phyloP scores from a whole-genome alignment of 2,329 filamentous ascomycete genomes.

The Stagonosporopsis tanaceti region DNA sequence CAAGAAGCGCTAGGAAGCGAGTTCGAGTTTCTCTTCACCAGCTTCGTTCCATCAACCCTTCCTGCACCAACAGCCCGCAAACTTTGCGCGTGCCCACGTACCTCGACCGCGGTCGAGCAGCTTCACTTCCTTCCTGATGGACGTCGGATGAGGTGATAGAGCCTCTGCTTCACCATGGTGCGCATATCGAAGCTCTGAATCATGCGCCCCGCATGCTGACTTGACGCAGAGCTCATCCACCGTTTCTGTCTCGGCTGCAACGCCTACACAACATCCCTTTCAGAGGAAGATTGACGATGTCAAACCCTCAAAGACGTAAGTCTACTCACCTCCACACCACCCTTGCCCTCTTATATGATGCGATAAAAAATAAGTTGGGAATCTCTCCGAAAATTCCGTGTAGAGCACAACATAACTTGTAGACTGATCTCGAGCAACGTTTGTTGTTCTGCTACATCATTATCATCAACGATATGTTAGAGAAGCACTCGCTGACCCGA shows the following conservation, averaged over 20 bases:
- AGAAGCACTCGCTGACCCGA: conserved; percentile 31
- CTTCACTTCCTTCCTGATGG: conserved; percentile 42
- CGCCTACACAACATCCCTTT: conserved; percentile 76
- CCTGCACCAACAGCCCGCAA: conserved; percentile 36
- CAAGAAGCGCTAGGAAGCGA: conserved; percentile 36
- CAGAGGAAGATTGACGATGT: conserved; percentile 83
- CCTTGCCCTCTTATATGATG: conserved; percentile 71
- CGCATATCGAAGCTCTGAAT: conserved; percentile 14
- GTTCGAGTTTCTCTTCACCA: conserved; percentile 38
- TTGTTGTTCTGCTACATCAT: conserved; percentile 22
- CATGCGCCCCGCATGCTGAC: conserved; percentile 23
- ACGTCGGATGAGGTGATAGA: conserved; percentile 45
- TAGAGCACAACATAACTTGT: conserved; percentile 89
- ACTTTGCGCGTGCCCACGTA: conserved; percentile 40
- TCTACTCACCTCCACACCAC: conserved; percentile 18
- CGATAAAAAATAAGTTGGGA: conserved; percentile 89
- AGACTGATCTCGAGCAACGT: conserved; percentile 64
- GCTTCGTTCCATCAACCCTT: conserved; percentile 31
- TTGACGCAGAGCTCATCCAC: conserved; percentile 66
- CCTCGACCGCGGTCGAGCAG: conserved; percentile 46
- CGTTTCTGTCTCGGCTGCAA: conserved; percentile 76
- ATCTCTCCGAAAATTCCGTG: conserved; percentile 98
- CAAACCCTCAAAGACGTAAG: conserved; percentile 89
- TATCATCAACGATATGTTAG: background rate
- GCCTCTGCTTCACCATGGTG: conserved; percentile 48